These are phyloP conservation scores for Aschersonia sp. DNA, from an alignment of 2,329 filamentous ascomycete genomes.

Conservation along the genomic window DNA sequence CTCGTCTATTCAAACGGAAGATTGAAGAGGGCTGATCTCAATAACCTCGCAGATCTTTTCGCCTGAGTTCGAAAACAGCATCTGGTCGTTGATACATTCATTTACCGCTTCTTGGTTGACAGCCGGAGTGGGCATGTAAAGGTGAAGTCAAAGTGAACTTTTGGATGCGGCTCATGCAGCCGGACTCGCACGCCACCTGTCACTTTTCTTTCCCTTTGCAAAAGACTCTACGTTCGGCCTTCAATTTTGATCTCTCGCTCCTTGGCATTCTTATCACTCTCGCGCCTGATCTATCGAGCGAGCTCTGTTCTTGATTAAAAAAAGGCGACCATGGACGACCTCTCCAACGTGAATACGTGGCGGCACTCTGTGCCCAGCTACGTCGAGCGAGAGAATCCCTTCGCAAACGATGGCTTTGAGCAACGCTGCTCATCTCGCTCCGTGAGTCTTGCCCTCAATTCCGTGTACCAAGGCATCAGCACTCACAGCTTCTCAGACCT, in stretches of 20 bases:
- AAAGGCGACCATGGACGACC: neutral
- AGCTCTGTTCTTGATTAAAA: neutral
- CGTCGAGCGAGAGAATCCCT: slow-evolving; percentile 20
- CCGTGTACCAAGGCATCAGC: neutral
- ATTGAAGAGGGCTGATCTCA: slow-evolving; percentile 20
- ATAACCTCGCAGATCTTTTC: slow-evolving; percentile 9
- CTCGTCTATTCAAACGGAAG: slow-evolving; percentile 15
- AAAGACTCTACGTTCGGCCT: no score
- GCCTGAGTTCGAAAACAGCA: neutral
- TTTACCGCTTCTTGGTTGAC: no score
- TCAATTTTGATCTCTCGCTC: no score
- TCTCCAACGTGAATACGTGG: slow-evolving; percentile 16
- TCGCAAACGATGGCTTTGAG: slow-evolving; percentile 17
- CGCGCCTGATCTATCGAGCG: neutral
- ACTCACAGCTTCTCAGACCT: neutral
- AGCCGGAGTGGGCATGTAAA: neutral
- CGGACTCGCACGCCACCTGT: no score
- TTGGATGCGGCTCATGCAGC: no score
- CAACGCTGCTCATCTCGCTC: slow-evolving; percentile 15
- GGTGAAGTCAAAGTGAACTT: neutral
- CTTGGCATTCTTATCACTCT: neutral
- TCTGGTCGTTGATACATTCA: no score
- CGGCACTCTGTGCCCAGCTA: slow-evolving; percentile 19
- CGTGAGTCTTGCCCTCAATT: slow-evolving; percentile 6
- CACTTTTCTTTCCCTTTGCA: no score